Evolutionary conservation across 495 filamentous ascomycete genomes (phyloP).

Genomic region (Thermochaetoides thermophila): DNA sequence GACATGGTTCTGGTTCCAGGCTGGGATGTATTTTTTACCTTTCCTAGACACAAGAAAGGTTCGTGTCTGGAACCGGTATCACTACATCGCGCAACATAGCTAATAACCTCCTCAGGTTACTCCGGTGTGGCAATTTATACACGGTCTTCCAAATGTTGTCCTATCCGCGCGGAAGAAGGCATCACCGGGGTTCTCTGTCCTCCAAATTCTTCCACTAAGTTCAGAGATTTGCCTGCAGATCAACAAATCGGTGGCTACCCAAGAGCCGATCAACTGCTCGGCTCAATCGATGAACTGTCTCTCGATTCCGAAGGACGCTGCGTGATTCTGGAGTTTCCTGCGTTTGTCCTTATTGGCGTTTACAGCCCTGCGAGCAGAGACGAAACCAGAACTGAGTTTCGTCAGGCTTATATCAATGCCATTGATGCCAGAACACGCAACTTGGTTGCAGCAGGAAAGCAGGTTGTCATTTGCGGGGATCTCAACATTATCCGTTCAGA

Average conservation of each 20-base stretch:
- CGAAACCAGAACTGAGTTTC: constrained; percentile 69
- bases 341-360: constrained; percentile 80
- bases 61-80: no score
- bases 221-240: constrained; percentile 59
- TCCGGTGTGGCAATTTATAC: constrained; percentile 94
- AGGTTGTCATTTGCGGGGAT: constrained; percentile 74
- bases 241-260: constrained; percentile 91
- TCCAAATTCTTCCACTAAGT: constrained; percentile 59
- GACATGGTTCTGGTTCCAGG: constrained; percentile 93
- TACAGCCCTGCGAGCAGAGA: constrained; percentile 85
- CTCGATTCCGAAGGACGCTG: constrained; percentile 89
- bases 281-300: constrained; percentile 46
- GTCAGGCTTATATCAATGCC: constrained; percentile 62
- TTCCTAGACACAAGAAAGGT: constrained; percentile 91
- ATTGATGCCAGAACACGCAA: constrained; percentile 76
- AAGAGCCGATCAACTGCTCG: constrained; percentile 44
- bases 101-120: constrained; percentile 48
- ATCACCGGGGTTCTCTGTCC: constrained; percentile 69
- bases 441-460: constrained; percentile 62
- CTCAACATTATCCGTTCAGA: constrained; percentile 71
- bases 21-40: constrained; percentile 93
- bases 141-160: constrained; percentile 71
- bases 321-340: constrained; percentile 86
- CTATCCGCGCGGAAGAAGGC: constrained; percentile 87
- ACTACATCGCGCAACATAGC: no score